phyloP scores from a whole-genome alignment of 2,329 filamentous ascomycete genomes.

The Colletotrichum acutatum region DNA sequence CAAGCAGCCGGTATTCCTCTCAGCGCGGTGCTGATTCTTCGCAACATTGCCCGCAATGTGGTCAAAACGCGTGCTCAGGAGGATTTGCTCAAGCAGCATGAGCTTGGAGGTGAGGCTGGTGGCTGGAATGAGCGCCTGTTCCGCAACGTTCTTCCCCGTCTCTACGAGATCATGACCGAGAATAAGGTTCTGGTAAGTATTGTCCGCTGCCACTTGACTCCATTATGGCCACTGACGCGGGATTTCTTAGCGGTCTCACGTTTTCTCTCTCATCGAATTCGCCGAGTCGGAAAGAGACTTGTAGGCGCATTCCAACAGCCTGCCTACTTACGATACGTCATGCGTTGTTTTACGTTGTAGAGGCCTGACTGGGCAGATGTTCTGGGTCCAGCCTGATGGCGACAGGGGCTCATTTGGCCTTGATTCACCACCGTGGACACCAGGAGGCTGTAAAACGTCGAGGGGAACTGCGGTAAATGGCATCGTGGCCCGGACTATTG shows the following conservation, averaged over 20 bases:
- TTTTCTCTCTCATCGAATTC: slow-evolving; percentile 26
- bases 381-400: background rate
- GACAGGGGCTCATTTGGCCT: background rate
- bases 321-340: background rate
- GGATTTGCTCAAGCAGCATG: slow-evolving; percentile 60
- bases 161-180: slow-evolving; percentile 77
- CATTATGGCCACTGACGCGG: background rate
- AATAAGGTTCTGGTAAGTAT: slow-evolving; percentile 69
- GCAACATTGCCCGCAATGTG: slow-evolving; percentile 79
- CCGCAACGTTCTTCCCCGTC: slow-evolving; percentile 69
- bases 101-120: slow-evolving; percentile 57
- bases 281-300: slow-evolving; percentile 23
- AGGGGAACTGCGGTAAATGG: background rate
- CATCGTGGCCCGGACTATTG: background rate
- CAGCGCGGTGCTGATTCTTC: slow-evolving; percentile 79
- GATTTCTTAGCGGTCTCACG: slow-evolving; percentile 14
- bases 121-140: slow-evolving; percentile 78
- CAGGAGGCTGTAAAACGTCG: background rate
- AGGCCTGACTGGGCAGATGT: background rate
- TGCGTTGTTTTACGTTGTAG: background rate
- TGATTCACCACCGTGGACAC: background rate
- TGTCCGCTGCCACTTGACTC: background rate
- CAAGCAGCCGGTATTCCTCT: slow-evolving; percentile 83
- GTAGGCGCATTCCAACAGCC: background rate
- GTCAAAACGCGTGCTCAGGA: slow-evolving; percentile 70